These are phyloP conservation scores for Catunica adiposa DNA, from an alignment of 2,329 filamentous ascomycete genomes.

Conservation along the genomic window DNA sequence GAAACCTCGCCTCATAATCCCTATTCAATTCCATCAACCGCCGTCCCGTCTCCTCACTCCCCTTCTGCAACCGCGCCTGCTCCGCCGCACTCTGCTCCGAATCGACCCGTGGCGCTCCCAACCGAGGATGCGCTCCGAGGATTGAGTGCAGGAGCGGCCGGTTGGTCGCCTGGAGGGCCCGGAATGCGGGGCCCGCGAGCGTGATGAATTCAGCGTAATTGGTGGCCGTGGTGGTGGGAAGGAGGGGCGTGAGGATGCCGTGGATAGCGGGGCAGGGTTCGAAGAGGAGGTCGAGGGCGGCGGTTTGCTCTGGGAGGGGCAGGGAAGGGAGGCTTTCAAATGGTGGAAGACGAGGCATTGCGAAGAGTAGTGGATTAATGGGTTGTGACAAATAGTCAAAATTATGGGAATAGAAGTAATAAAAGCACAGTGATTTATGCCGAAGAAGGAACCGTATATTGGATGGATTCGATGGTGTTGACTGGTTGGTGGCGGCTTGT, in stretches of 20 bases:
- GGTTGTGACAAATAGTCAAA: no score
- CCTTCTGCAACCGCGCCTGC: constrained; percentile 55
- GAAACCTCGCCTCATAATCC: constrained; percentile 67
- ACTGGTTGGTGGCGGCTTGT: background rate
- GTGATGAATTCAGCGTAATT: constrained; percentile 55
- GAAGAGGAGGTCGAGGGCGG: constrained; percentile 62
- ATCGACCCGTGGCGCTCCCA: constrained; percentile 69
- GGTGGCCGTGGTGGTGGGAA: constrained; percentile 39
- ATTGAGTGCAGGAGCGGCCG: constrained; percentile 46
- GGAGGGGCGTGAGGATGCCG: constrained; percentile 48
- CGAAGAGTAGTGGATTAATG: no score
- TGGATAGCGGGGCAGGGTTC: constrained; percentile 67
- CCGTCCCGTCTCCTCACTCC: constrained; percentile 37
- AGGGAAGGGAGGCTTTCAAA: constrained; percentile 39
- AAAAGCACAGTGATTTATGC: no score
- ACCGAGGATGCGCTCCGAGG: constrained; percentile 63
- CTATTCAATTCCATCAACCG: constrained; percentile 48
- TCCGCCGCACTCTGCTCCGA: constrained; percentile 67
- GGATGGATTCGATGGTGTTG: background rate
- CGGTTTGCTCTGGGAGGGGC: constrained; percentile 35
- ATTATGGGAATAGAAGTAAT: no score
- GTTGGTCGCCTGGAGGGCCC: constrained; percentile 35
- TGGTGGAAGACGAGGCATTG: no score
- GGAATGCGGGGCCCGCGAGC: constrained; percentile 44
- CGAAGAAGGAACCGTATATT: no score